Percentiles rank a stretch among this genome's conserved stretches.
These are phyloP conservation scores for Zychaea mexicana DNA, from an alignment of 371 early-diverging fungal species.

Conservation along the genomic window DNA sequence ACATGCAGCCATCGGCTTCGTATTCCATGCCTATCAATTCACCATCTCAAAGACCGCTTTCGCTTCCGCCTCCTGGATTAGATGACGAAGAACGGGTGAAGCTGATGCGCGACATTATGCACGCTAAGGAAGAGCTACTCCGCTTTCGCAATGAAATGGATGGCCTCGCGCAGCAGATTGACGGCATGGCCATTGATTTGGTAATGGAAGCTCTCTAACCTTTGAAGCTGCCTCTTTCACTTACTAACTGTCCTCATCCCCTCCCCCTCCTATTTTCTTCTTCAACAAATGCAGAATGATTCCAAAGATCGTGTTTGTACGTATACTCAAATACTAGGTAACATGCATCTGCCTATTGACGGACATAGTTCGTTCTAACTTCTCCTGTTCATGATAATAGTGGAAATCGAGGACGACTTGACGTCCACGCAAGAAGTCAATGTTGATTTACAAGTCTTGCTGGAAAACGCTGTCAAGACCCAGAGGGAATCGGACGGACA, in stretches of 20 bases:
- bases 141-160: slow-evolving; percentile 59
- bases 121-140: slow-evolving; percentile 53
- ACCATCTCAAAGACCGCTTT: slow-evolving; percentile 4
- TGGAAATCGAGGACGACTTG: slow-evolving; percentile 51
- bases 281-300: slow-evolving; percentile 24
- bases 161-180: slow-evolving; percentile 56
- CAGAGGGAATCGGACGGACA: slow-evolving; percentile 61
- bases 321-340: slow-evolving; percentile 20
- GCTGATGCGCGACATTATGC: slow-evolving; percentile 33
- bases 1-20: slow-evolving; percentile 9
- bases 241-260: no score
- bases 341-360: background rate
- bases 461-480: slow-evolving; percentile 56
- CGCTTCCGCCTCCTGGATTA: slow-evolving; percentile 2
- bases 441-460: slow-evolving; percentile 60
- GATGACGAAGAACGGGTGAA: slow-evolving; percentile 16
- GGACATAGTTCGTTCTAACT: background rate
- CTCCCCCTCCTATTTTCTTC: no score
- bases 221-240: background rate
- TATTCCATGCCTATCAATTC: slow-evolving; percentile 15
- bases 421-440: slow-evolving; percentile 63
- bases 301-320: slow-evolving; percentile 42
- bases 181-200: slow-evolving; percentile 58
- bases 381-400: slow-evolving; percentile 21
- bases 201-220: slow-evolving; percentile 19